phyloP scores from a whole-genome alignment of 2,329 filamentous ascomycete species.

The Thelonectria olida region DNA sequence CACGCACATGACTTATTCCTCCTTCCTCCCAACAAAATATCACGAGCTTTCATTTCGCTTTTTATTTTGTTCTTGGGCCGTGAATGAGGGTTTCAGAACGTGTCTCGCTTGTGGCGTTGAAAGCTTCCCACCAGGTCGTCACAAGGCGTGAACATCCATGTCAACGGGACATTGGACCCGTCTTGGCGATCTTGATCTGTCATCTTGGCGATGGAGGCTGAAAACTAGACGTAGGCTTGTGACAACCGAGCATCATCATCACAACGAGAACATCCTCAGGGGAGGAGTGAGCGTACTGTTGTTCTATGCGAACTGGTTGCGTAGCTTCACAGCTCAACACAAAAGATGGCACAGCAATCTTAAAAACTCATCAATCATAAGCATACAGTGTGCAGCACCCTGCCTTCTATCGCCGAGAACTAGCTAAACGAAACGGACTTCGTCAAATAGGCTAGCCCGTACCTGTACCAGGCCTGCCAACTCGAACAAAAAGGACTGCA shows the following conservation, averaged over 20 bases:
- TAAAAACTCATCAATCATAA: slow-evolving; percentile 38
- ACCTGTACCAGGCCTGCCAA: slow-evolving; percentile 79
- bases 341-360: background rate
- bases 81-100: background rate
- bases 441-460: slow-evolving; percentile 78
- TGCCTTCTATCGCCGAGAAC: background rate
- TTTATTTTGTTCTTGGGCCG: too few species aligned
- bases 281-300: too few species aligned
- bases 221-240: background rate
- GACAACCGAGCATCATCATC: background rate
- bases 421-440: slow-evolving; percentile 68
- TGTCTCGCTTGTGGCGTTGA: background rate
- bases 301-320: too few species aligned
- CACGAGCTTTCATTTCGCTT: background rate
- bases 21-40: background rate
- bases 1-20: background rate
- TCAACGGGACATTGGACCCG: background rate
- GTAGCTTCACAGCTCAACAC: background rate
- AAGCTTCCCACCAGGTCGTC: background rate
- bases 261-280: background rate
- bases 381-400: slow-evolving; percentile 11
- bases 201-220: slow-evolving; percentile 15
- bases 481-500: slow-evolving; percentile 84
- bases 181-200: slow-evolving; percentile 10
- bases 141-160: slow-evolving; percentile 3